Percentiles rank a stretch among this genome's conserved stretches.
Conservation (phyloP, 176 grass and related monocot genomes). For the Oryza rufipogon region DNA sequence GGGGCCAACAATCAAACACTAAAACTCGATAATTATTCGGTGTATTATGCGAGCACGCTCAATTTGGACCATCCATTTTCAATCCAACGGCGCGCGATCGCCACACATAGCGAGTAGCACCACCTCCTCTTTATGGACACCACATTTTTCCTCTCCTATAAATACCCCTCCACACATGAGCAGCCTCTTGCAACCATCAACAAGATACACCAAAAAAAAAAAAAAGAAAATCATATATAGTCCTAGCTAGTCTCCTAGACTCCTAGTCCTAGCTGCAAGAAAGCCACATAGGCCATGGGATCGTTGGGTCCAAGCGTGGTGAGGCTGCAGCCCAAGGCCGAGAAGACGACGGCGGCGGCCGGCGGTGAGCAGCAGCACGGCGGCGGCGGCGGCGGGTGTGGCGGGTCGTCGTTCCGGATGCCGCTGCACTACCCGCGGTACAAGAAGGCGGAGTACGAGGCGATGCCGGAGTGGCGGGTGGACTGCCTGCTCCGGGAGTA, state of each 20-base stretch:
- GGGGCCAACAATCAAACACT: too few relatives aligned
- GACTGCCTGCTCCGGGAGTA: conserved; percentile 75
- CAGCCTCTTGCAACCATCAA: background rate
- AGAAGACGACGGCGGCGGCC: background rate
- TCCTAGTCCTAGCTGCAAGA: background rate
- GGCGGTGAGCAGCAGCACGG: too few relatives aligned
- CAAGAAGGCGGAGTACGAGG: conserved; percentile 77
- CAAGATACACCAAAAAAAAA: background rate
- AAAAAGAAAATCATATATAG: background rate
- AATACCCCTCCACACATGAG: background rate
- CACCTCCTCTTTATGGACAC: too few relatives aligned
- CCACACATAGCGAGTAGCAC: background rate
- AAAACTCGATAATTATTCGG: background rate
- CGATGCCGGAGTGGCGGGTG: conserved; percentile 83
- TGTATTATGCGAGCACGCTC: background rate
- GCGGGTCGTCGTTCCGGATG: conserved; percentile 50
- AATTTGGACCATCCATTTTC: background rate
- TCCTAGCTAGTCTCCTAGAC: background rate
- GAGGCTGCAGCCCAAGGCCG: conserved; percentile 7
- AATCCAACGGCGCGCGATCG: background rate
- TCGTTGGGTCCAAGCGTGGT: conserved; percentile 34
- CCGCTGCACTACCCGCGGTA: conserved; percentile 80
- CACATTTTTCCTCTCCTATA: conserved; percentile 18
- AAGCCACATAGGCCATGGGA: conserved; percentile 21
- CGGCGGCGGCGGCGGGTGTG: conserved; percentile 16